Evolutionary conservation across 1,284 basidiomycete genomes (phyloP).

Genomic region (Heliocybe sulcata): DNA sequence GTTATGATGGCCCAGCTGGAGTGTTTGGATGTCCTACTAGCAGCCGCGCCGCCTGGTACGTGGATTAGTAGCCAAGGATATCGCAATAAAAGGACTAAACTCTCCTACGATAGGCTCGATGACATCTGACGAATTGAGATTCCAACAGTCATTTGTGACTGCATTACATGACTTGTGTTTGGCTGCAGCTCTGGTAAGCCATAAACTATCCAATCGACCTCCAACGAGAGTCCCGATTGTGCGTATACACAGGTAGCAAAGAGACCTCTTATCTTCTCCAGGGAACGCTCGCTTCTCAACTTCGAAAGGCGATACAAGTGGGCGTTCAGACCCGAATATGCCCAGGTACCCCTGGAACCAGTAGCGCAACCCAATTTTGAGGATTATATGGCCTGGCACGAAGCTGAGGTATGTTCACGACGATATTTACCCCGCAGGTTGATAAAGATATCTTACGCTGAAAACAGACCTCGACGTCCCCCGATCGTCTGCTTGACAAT

Average conservation of each 20-base stretch:
- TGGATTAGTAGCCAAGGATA: neutral
- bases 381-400: constrained; percentile 17
- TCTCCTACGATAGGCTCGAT: constrained; percentile 28
- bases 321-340: constrained; percentile 54
- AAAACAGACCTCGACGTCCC: neutral
- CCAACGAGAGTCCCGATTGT: constrained; percentile 2
- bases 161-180: constrained; percentile 46
- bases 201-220: neutral
- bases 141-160: constrained; percentile 40
- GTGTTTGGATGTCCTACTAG: constrained; percentile 41
- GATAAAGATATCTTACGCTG: neutral
- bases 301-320: constrained; percentile 68
- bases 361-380: constrained; percentile 38
- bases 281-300: constrained; percentile 35
- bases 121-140: constrained; percentile 38
- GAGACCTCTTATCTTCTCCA: constrained; percentile 1
- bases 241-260: neutral
- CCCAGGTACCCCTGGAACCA: constrained; percentile 29
- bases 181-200: constrained; percentile 29
- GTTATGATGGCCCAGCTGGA: constrained; percentile 49
- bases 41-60: constrained; percentile 31
- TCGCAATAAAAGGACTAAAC: constrained; percentile 2
- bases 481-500: neutral
- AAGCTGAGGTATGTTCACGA: neutral
- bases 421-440: neutral